These are phyloP conservation scores for Trichosporon sp. DNA, from an alignment of 1,284 basidiomycete species.

Conservation along the genomic window DNA sequence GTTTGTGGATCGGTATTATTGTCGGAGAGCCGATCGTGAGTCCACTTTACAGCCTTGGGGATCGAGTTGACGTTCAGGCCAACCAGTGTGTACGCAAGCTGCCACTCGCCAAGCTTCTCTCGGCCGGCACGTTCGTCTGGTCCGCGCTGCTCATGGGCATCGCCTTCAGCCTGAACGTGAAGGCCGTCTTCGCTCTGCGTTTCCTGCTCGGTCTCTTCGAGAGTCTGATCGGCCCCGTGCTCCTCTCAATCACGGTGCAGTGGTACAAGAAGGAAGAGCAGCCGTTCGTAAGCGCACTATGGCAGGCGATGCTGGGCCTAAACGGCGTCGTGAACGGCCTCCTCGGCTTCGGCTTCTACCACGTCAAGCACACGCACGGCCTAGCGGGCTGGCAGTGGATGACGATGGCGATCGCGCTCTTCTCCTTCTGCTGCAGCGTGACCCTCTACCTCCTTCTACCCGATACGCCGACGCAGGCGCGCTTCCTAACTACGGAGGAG, in stretches of 20 bases:
- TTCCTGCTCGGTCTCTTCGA: constrained; percentile 35
- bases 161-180: constrained; percentile 62
- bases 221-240: constrained; percentile 26
- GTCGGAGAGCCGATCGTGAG: constrained; percentile 28
- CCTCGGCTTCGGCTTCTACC: constrained; percentile 2
- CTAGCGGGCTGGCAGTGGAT: constrained; percentile 35
- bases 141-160: constrained; percentile 54
- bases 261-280: constrained; percentile 27
- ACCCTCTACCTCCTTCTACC: constrained; percentile 29
- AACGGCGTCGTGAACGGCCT: constrained; percentile 6
- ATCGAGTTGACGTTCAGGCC: constrained; percentile 13
- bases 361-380: neutral
- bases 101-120: constrained; percentile 29
- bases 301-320: constrained; percentile 17
- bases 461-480: constrained; percentile 28
- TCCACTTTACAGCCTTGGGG: neutral
- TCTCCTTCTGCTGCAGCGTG: constrained; percentile 13
- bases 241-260: constrained; percentile 26
- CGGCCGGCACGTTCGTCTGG: constrained; percentile 28
- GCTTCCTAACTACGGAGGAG: constrained; percentile 28
- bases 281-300: constrained; percentile 9
- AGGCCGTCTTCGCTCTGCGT: constrained; percentile 51
- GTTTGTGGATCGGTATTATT: constrained; percentile 32
- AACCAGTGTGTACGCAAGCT: constrained; percentile 32
- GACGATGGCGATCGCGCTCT: constrained; percentile 21